Conservation (phyloP, 495 filamentous ascomycete genomes). For the Sordaria brevicollis region DNA sequence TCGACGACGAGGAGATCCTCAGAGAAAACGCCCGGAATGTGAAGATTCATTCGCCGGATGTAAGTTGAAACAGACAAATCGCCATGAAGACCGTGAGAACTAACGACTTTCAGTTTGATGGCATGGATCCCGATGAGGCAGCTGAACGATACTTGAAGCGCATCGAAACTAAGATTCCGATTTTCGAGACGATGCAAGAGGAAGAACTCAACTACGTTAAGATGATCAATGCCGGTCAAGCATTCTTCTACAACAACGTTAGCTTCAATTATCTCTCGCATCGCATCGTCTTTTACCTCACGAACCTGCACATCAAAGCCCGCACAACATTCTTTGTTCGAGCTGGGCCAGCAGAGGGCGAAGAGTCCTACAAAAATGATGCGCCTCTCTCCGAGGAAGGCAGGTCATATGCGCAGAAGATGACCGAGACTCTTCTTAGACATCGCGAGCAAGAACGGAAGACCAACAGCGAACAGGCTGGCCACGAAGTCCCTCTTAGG, state of each 20-base stretch:
- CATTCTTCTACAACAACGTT: constrained; percentile 86
- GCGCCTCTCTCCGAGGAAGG: constrained; percentile 75
- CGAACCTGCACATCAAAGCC: constrained; percentile 94
- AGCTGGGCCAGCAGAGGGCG: constrained; percentile 55
- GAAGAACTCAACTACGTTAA: constrained; percentile 92
- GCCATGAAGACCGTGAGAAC: not conserved
- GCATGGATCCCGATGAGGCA: constrained; percentile 85
- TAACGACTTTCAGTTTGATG: constrained; percentile 55
- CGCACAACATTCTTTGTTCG: constrained; percentile 89
- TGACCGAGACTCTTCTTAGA: constrained; percentile 69
- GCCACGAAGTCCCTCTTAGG: constrained; percentile 56
- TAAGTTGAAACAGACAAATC: constrained; percentile 25
- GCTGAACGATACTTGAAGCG: constrained; percentile 82
- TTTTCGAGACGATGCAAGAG: constrained; percentile 96
- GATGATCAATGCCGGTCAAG: constrained; percentile 97
- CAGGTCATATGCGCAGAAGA: constrained; percentile 72
- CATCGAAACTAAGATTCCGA: constrained; percentile 83
- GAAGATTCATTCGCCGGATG: constrained; percentile 97
- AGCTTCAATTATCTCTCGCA: constrained; percentile 92
- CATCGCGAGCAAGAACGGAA: constrained; percentile 76
- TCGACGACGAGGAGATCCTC: constrained; percentile 85
- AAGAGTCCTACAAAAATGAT: constrained; percentile 86
- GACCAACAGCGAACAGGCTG: constrained; percentile 56
- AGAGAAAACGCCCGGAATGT: constrained; percentile 95
- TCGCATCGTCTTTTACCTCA: constrained; percentile 93